phyloP scores from a whole-genome alignment of 2,329 filamentous ascomycete species.

The Aspergillus quadricinctus region DNA sequence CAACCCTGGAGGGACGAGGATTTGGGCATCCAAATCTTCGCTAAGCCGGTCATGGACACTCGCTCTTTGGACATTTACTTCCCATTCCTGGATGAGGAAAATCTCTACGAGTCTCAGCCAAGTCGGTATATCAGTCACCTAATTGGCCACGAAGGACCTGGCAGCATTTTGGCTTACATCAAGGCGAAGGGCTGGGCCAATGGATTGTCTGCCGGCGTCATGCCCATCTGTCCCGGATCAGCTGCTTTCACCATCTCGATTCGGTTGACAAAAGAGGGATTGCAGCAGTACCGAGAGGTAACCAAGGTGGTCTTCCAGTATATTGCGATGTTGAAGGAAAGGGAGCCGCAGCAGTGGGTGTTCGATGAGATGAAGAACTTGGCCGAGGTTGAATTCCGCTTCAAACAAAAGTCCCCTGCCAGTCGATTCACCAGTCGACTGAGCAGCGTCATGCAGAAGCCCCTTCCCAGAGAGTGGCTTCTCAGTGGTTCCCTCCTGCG shows the following conservation, averaged over 20 bases:
- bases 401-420: slow-evolving; percentile 86
- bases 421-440: slow-evolving; percentile 83
- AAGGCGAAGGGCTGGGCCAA: slow-evolving; percentile 90
- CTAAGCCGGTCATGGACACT: slow-evolving; percentile 87
- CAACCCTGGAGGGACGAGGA: slow-evolving; percentile 57
- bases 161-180: slow-evolving; percentile 84
- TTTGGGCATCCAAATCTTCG: slow-evolving; percentile 69
- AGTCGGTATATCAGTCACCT: slow-evolving; percentile 83
- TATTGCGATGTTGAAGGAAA: slow-evolving; percentile 76
- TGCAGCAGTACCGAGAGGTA: slow-evolving; percentile 77
- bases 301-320: slow-evolving; percentile 87
- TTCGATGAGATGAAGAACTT: slow-evolving; percentile 87
- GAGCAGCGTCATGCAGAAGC: slow-evolving; percentile 86
- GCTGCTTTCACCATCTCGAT: slow-evolving; percentile 76
- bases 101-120: slow-evolving; percentile 73
- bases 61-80: slow-evolving; percentile 76
- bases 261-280: slow-evolving; percentile 76
- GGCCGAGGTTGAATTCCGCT: slow-evolving; percentile 90
- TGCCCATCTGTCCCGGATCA: slow-evolving; percentile 72
- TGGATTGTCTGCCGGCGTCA: slow-evolving; percentile 70
- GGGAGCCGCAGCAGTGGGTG: slow-evolving; percentile 83
- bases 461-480: slow-evolving; percentile 78
- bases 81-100: slow-evolving; percentile 78
- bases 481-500: slow-evolving; percentile 76
- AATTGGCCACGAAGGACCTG: slow-evolving; percentile 87